A percentile compares a stretch with the other conserved stretches of the same genome.
phyloP scores from a whole-genome alignment of 2,329 filamentous ascomycete species.

The Fusarium torulosum region DNA sequence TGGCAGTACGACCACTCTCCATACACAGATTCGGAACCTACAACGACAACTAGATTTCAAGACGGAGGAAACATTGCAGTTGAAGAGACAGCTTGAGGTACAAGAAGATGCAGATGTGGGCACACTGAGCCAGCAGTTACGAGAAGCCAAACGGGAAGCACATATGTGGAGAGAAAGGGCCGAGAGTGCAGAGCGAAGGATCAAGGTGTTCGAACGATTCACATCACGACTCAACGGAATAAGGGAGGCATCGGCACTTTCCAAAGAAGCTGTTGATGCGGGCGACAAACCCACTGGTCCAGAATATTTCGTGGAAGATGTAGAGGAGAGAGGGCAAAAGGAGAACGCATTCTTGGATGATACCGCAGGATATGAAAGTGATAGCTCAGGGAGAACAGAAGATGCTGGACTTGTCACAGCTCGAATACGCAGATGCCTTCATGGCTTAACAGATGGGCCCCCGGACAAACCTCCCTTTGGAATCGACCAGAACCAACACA shows the following conservation, averaged over 20 bases:
- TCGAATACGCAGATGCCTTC: constrained; percentile 48
- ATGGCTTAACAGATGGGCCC: constrained; percentile 35
- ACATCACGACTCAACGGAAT: constrained; percentile 52
- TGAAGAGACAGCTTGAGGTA: constrained; percentile 61
- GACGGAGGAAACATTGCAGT: constrained; percentile 60
- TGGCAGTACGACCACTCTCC: constrained; percentile 54
- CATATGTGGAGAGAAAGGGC: constrained; percentile 67
- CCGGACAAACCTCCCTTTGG: constrained; percentile 6
- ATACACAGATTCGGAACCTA: constrained; percentile 63
- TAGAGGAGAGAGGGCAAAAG: background rate
- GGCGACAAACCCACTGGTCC: background rate
- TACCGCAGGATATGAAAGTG: constrained; percentile 26
- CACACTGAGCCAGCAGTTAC: constrained; percentile 62
- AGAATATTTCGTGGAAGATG: background rate
- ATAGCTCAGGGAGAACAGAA: constrained; percentile 45
- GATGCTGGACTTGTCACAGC: constrained; percentile 45
- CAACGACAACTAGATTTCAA: constrained; percentile 61
- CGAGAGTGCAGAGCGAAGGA: constrained; percentile 65
- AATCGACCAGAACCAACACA: background rate
- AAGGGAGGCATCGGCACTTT: constrained; percentile 37
- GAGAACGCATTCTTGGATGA: background rate
- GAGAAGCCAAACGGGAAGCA: constrained; percentile 52
- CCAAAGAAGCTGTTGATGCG: background rate
- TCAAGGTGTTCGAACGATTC: constrained; percentile 63
- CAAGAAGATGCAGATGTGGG: constrained; percentile 59